Percentiles rank a stretch among this genome's conserved stretches.
Conservation (phyloP, 2,329 filamentous ascomycete genomes). For the Blastomyces gilchristii region DNA sequence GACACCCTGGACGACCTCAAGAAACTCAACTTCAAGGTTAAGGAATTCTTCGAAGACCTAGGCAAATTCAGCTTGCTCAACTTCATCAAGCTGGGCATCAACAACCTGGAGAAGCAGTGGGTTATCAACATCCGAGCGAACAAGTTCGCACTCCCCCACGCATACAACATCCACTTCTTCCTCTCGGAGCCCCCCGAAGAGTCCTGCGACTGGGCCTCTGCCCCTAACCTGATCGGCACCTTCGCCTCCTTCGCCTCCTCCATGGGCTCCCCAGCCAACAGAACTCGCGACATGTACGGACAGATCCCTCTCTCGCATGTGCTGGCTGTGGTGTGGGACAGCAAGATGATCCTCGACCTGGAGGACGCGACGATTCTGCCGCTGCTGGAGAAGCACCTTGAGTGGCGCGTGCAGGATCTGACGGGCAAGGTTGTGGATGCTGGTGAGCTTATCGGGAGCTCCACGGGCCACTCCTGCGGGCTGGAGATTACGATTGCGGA, state of each 20-base stretch:
- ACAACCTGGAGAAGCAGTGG: conserved; percentile 45
- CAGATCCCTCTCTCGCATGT: conserved; percentile 16
- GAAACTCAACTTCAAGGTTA: conserved; percentile 13
- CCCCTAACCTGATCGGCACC: conserved; percentile 51
- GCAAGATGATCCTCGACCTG: conserved; percentile 12
- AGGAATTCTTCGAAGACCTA: conserved; percentile 13
- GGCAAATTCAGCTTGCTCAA: conserved; percentile 13
- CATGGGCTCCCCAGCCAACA: conserved; percentile 4
- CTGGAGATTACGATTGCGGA: conserved; percentile 8
- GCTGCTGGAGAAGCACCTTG: conserved; percentile 14
- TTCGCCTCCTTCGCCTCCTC: conserved; percentile 43
- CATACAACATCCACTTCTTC: conserved; percentile 60
- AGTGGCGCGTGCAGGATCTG: conserved; percentile 18
- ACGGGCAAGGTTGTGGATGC: conserved; percentile 14
- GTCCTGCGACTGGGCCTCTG: conserved; percentile 41
- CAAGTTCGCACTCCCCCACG: conserved; percentile 46
- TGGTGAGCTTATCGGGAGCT: conserved; percentile 10
- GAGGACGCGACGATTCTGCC: conserved; percentile 13
- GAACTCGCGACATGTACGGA: conserved; percentile 6
- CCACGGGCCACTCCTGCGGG: not conserved
- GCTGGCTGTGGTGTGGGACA: conserved; percentile 12
- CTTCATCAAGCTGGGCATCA: conserved; percentile 19
- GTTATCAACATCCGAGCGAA: conserved; percentile 53
- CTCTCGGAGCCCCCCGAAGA: conserved; percentile 45
- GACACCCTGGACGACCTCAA: conserved; percentile 5